Evolutionary conservation across 768 basidiomycete genomes (phyloP), one percentile per base, ranked within the genome.

Genomic region (Trametes gibbosa): DNA sequence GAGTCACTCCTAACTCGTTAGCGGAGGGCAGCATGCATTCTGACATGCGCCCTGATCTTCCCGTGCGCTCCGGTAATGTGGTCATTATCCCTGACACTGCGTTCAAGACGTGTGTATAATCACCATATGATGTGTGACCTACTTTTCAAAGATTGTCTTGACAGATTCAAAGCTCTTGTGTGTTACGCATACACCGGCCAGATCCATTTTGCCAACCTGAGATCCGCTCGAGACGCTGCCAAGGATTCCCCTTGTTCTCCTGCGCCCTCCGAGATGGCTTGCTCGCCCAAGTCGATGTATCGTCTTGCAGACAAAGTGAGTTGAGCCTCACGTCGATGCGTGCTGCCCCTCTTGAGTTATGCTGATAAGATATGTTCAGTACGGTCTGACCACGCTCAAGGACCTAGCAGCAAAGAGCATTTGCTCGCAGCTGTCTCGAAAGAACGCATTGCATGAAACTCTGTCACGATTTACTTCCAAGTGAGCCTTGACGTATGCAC

Each of bases 201-300:
- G 13, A 49, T 68, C 29, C 14, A 32, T 1, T 62, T 68, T 39
- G 52, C 62, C 4, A 57, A 64, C 4, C 32, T 66, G 45, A 46
- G 32, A 10, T 63, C 63, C 19, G 47, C 37, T 43, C 34, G 39
- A 5, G 27, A 27, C 21, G 16, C 13, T 32, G 32, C 29, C 6
- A 16, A 16, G 14, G 32, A 50, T 6, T 25, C 24, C 39, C 8
- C 7, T n/a, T 4, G 5, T 0, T 5, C 43, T 39, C 3, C 27
- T 19, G 5, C 19, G 16, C 32, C 52, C 10, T 55, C 29, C 29
- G 10, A 10, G 5, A 4, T 53, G 3, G 40, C 55, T 2, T 65
- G 65, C 48, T 69, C 68, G 5, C 65, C 66, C 3, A 70, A 68
- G 42, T 68, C 67, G 8, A 65, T 70, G 61, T 70, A 70, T 41